These are phyloP conservation scores for Hypoxylon sp. DNA, from an alignment of 2,329 filamentous ascomycete genomes.

Conservation along the genomic window DNA sequence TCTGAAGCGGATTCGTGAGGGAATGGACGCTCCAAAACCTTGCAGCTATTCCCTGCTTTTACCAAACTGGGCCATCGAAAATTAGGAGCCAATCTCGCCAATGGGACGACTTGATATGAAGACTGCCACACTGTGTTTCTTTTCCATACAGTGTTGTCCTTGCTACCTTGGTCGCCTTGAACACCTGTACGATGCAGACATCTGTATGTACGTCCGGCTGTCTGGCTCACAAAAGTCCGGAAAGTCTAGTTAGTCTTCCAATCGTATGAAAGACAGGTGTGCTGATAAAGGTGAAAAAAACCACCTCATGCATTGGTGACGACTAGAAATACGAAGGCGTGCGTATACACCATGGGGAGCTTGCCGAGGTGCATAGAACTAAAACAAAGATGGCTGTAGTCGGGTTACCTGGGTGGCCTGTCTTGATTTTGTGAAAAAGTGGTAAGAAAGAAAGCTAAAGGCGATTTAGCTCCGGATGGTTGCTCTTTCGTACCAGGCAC, in stretches of 20 bases:
- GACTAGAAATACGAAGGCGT: conserved; percentile 35
- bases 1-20: conserved; percentile 30
- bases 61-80: conserved; percentile 42
- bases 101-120: conserved; percentile 45
- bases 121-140: conserved; percentile 45
- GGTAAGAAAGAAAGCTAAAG: conserved; percentile 12
- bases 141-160: conserved; percentile 30
- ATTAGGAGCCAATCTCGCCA: conserved; percentile 49
- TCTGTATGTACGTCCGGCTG: conserved; percentile 19
- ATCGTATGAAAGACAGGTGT: conserved; percentile 19
- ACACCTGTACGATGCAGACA: conserved; percentile 18
- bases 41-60: conserved; percentile 45
- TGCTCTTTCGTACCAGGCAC: conserved; percentile 22
- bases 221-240: conserved; percentile 15
- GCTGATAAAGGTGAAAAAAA: conserved; percentile 36
- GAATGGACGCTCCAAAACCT: conserved; percentile 39
- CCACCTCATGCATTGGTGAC: conserved; percentile 30
- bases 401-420: not conserved
- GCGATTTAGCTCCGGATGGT: conserved; percentile 31
- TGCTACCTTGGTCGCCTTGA: conserved; percentile 21
- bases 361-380: conserved; percentile 18
- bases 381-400: conserved; percentile 15
- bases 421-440: conserved; percentile 1
- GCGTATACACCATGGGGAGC: conserved; percentile 15
- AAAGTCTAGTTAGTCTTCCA: conserved; percentile 26